Base-by-base conservation (phyloP, 2,329 filamentous ascomycete species). In the Fusarium siculi region DNA sequence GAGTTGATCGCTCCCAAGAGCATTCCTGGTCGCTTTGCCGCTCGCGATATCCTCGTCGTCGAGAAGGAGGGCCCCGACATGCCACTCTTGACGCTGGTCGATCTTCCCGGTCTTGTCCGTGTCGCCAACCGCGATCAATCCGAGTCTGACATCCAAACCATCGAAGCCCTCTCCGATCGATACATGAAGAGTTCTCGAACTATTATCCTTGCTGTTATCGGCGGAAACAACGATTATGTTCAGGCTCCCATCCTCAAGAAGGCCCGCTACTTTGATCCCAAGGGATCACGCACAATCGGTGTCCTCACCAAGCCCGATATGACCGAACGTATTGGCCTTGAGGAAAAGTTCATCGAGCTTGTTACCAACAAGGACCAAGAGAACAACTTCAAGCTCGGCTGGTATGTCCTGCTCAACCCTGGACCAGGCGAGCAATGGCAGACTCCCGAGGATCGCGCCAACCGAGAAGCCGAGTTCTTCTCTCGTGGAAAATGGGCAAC, bases 11-110 rank as follows among this genome's bases (percentile, higher is more conserved):
- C 84, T 16, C 86, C 80, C 46, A 86, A 80, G 79, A 88, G 83
- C 66, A 81, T 86, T 4, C 84, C 86, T 12, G 86, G 86, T 15
- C 82, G 85, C 9, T 88, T 88, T 61, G 86, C 86, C 2, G 86
- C 86, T 25, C 80, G 82, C 36, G 87, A 89, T 64, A 85, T 90
- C 28, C 83, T 91, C 10, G 85, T 89, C 2, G 85, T 91, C 2
- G 89, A 91, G 73, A 86, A 90, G 76, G 85, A 84, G 16, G 89
- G 89, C 1, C 89, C 89, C 0, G 85, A 89, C 16, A 86, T 88
- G 81, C 88, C 88, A 3, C 84, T 91, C 21, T 79, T 92, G 47
- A 91, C 88, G 0, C 83, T 91, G 2, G 88, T 91, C 12, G 90
- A 92, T 78, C 82, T 92, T 39, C 90, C 89, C 0, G 89, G 90